Evolutionary conservation across 805 yeast genomes (phyloP), one percentile per base, ranked within the genome.

Genomic region (Candida tallmaniae): DNA sequence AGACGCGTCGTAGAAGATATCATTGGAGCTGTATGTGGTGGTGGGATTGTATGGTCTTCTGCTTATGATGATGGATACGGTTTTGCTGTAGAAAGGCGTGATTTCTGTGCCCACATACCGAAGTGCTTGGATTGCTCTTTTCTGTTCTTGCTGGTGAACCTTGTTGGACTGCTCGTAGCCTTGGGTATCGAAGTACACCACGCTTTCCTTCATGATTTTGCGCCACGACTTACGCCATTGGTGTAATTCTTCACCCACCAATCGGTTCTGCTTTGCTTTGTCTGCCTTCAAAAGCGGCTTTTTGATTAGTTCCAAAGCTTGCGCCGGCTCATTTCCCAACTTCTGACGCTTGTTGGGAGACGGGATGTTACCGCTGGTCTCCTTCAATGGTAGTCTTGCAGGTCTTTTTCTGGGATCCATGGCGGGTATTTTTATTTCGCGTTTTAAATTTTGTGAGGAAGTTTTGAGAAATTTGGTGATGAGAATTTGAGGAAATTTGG

Each of bases 31-130:
- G 51, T 79, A 74, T 9, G 54, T 66, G 26, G 47, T 51, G 41
- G 43, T 48, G 38, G 69, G 42, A 47, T 67, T 56, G 53, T 64
- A 62, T 31, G 68, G 52, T 40, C 95, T 68, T 44, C 79, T 70
- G 10, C 93, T 78, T 15, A 90, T 75, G 18, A 90, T 88, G 34
- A 88, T 85, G 9, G 96, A 85, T 13, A 66, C 73, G 26, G 60
- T 43, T 71, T 84, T 69, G 42, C 73, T 79, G 45, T 70, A 75
- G 27, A 65, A 58, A 1, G 69, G 63, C 9, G 66, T 48, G 5
- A 72, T 58, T 9, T 52, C 60, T 36, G 76, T 72, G 3, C 76
- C 76, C n/a, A 72, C 72, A 46, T 58, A 66, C 35, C 56, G 60
- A 42, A 74, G 65, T 19, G 73, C 59, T 41, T 62, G 60, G 10